These are phyloP conservation scores for Licmophora abbreviata DNA, from an alignment of 108 stramenopile genomes.

Conservation along the genomic window DNA sequence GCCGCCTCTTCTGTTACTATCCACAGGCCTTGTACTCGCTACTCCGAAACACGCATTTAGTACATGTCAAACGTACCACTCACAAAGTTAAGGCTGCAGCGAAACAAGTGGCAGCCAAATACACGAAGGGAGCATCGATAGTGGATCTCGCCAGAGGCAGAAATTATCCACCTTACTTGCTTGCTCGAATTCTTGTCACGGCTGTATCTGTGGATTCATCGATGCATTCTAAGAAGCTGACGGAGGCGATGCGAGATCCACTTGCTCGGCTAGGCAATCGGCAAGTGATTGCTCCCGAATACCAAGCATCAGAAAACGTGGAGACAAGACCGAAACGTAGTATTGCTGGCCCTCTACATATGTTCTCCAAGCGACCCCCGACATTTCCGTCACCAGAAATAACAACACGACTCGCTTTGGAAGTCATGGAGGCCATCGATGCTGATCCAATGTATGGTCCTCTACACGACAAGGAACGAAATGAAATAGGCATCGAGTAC, in stretches of 20 bases:
- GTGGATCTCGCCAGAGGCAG: slow-evolving; percentile 35
- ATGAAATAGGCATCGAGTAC: slow-evolving; percentile 67
- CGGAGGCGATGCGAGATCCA: slow-evolving; percentile 57
- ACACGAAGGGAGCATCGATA: slow-evolving; percentile 44
- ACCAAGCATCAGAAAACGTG: slow-evolving; percentile 36
- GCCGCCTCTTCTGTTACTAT: background rate
- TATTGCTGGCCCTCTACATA: no score
- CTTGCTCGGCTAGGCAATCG: slow-evolving; percentile 22
- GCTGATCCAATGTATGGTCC: slow-evolving; percentile 78
- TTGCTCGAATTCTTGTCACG: slow-evolving; percentile 63
- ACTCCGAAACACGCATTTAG: slow-evolving; percentile 52
- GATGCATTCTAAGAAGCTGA: slow-evolving; percentile 30
- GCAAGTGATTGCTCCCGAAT: slow-evolving; percentile 32
- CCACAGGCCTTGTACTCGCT: slow-evolving; percentile 29
- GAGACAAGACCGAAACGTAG: slow-evolving; percentile 3
- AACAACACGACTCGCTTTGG: slow-evolving; percentile 42
- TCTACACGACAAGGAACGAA: slow-evolving; percentile 41
- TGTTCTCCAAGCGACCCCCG: no score
- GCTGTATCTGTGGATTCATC: slow-evolving; percentile 21
- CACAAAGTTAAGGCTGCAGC: slow-evolving; percentile 24
- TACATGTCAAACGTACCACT: slow-evolving; percentile 44
- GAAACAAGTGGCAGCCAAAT: slow-evolving; percentile 21
- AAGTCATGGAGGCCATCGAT: slow-evolving; percentile 54
- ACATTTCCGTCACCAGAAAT: no score
- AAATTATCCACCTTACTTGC: slow-evolving; percentile 55